Evolutionary conservation across 2,329 filamentous ascomycete genomes (phyloP).

Genomic region (Fusarium nisikadoi): DNA sequence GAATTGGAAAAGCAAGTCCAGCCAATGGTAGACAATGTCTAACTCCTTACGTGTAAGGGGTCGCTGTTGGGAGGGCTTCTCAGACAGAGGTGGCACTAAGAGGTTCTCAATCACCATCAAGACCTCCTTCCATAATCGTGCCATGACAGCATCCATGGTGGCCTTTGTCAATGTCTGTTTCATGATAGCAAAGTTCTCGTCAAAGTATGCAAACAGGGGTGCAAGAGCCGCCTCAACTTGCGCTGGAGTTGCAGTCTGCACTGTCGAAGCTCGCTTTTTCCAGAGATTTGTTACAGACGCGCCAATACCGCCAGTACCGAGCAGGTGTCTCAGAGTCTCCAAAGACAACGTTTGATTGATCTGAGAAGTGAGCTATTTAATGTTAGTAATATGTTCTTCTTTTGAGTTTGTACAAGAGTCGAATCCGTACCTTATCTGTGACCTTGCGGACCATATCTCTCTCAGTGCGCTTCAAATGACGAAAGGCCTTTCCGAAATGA

Average conservation of each 20-base stretch:
- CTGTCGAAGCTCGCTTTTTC: slow-evolving; percentile 67
- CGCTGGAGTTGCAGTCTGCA: slow-evolving; percentile 70
- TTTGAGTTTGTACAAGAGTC: not conserved
- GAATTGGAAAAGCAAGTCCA: slow-evolving; percentile 89
- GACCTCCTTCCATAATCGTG: slow-evolving; percentile 96
- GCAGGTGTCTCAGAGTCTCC: slow-evolving; percentile 78
- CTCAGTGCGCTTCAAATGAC: slow-evolving; percentile 93
- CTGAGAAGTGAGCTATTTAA: slow-evolving; percentile 80
- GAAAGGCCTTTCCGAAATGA: slow-evolving; percentile 96
- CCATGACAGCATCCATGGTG: slow-evolving; percentile 99
- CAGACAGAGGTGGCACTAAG: slow-evolving; percentile 91
- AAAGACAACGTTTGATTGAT: slow-evolving; percentile 90
- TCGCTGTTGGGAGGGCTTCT: slow-evolving; percentile 89
- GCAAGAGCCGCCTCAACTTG: slow-evolving; percentile 85
- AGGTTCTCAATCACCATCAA: slow-evolving; percentile 89
- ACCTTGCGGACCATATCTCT: slow-evolving; percentile 98
- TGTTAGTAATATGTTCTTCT: slow-evolving; percentile 22
- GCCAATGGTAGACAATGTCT: slow-evolving; percentile 95
- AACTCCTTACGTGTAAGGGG: slow-evolving; percentile 87
- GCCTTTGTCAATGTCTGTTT: slow-evolving; percentile 93
- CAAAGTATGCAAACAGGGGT: slow-evolving; percentile 91
- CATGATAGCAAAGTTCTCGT: slow-evolving; percentile 99
- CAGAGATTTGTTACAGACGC: slow-evolving; percentile 78
- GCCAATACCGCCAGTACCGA: slow-evolving; percentile 75
- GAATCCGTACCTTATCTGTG: slow-evolving; percentile 83